Base-by-base conservation (phyloP, 345 rosid species). In the Linum usitatissimum region DNA sequence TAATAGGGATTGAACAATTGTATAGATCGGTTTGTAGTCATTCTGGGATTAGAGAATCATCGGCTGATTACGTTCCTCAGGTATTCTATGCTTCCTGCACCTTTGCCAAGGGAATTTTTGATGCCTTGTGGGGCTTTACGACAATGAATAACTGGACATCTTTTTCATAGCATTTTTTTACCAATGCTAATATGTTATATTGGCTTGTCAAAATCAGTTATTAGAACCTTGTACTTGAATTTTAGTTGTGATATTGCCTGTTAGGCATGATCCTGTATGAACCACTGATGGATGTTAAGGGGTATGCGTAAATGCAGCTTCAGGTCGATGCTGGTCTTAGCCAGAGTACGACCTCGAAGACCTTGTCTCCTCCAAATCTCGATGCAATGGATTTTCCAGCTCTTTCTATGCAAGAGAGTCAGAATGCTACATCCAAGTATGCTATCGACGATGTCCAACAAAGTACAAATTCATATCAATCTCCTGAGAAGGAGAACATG, bases 301-400 rank as follows among this genome's bases (percentile, higher is more conserved):
- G 57, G 30, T 55, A 55, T 55, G 21, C 57, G 18, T 21, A 12
- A 59, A 66, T 81, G 79, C 79, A 93, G 99, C 95, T 87, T 65
- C 97, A 93, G 82, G 95, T 82, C 14, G 99, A 93, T 71, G 82
- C 86, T 64, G 84, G 90, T 68, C 69, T 87, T 77, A 77, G 68
- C 78, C 97, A 84, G 70, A 93, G 78, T 72, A 65, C 78, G 31
- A 86, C 73, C 81, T 69, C 88, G 23, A 93, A 87, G 82, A 56
- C 83, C 31, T 69, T 82, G 63, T 71, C 90, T 40, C 77, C 87
- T 70, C 92, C 99, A 66, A 83, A 75, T 82, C 90, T 87, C 21
- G 81, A 75, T 68, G 77, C 86, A 3, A 58, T 83, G 82, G 97
- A 93, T 75, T 93, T 93, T 73, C 99, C 99, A 31, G 84, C 90